Base-by-base conservation (phyloP, 257 asterid genomes). In the Solanum tacnaense region DNA sequence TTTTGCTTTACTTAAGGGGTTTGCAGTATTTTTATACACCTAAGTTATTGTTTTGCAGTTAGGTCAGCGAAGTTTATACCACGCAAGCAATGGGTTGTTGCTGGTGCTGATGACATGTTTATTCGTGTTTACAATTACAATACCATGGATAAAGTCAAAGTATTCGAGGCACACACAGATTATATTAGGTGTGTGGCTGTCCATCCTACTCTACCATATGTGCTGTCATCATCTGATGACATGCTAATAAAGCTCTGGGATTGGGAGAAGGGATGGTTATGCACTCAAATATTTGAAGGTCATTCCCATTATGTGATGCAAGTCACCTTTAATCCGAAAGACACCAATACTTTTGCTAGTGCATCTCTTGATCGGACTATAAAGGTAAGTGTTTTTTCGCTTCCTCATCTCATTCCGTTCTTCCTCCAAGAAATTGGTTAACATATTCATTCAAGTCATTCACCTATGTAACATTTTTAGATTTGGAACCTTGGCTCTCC, bases 161-260 rank as follows among this genome's bases (percentile, higher is more conserved):
- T 96, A 41, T 96, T 93, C 89, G 99, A 97, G 91, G 99, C 98
- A 21, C 99, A 97, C 89, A 96, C 99, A 34, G 99, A 97, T 91
- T 97, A 97, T 93, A 97, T 97, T 90, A 94, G 99, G 92, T 96
- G 99, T 92, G 99, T 97, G 90, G 93, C 99, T 27, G 99, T 96
- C 88, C 99, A 97, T 93, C 99, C 99, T 87, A 97, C 96, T 29
- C 98, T 97, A 68, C 98, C 99, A 6, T 96, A 94, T 75, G 98
- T 97, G 87, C 86, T 97, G 92, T 97, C 99, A 90, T 96, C 99
- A 86, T 97, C 99, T n/a, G 99, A 97, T 90, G 99, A 96, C 94
- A 97, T 96, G 99, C 99, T 97, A 89, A 97, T 97, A 92, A 97
- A 97, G 94, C 98, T 97, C 65, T 97, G 99, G 99, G 99, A 97